Evolutionary conservation across 1,284 basidiomycete species (phyloP).

Genomic region (Austroboletus rostrupii): DNA sequence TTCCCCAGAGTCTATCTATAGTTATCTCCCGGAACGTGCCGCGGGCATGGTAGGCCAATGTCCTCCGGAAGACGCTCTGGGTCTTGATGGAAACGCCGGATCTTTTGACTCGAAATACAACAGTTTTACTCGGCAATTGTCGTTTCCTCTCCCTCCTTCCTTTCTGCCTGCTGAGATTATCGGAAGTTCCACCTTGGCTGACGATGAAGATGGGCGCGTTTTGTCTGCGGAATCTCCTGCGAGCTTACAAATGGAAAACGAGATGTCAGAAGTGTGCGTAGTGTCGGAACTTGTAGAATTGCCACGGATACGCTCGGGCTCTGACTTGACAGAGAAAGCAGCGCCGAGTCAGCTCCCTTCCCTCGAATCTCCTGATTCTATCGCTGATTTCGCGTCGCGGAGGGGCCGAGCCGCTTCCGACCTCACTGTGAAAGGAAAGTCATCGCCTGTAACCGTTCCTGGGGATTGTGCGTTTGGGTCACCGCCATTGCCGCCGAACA

Average conservation of each 20-base stretch:
- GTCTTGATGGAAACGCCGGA: constrained; percentile 1
- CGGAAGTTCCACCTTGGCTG: constrained; percentile 1
- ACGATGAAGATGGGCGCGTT: neutral
- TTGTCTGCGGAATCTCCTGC: neutral
- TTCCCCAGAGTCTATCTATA: neutral
- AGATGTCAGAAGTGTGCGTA: neutral
- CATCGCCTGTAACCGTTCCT: constrained; percentile 5
- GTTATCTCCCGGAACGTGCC: neutral
- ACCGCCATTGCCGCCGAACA: neutral
- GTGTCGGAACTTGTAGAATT: constrained; percentile 2
- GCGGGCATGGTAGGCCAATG: neutral
- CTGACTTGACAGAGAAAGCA: constrained; percentile 18
- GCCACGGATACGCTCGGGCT: constrained; percentile 1
- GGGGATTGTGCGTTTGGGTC: neutral
- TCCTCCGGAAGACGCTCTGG: neutral
- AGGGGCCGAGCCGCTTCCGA: constrained; percentile 30
- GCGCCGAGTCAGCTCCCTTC: constrained; percentile 5
- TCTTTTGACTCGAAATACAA: neutral
- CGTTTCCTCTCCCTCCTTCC: constrained; percentile 21
- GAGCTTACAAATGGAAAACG: neutral
- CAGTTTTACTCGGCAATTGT: constrained; percentile 8
- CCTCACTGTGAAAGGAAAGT: constrained; percentile 26
- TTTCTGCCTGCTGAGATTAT: constrained; percentile 6
- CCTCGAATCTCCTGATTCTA: neutral
- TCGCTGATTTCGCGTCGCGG: constrained; percentile 8